A percentile compares a stretch with the other conserved stretches of the same genome.
Conservation (phyloP, 108 stramenopile genomes). For the Stephanodiscus minutulus region DNA sequence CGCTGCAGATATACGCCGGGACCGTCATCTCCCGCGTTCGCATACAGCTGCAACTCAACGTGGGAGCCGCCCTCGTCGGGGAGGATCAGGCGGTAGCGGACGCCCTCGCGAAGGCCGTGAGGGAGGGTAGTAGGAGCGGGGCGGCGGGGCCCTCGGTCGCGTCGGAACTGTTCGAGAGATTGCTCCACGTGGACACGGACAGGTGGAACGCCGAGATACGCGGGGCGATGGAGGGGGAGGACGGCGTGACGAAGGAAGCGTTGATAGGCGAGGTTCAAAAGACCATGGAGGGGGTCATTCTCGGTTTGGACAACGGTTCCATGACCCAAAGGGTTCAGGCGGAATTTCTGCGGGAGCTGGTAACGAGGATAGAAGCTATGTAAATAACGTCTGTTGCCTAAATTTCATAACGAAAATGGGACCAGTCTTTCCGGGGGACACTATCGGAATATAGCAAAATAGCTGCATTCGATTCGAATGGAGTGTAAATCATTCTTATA, state of each 20-base stretch:
- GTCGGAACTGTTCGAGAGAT: slow-evolving; percentile 62
- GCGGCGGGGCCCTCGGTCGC: too few relatives aligned
- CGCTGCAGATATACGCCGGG: slow-evolving; percentile 89
- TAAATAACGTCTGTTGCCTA: too few relatives aligned
- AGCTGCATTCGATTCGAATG: too few relatives aligned
- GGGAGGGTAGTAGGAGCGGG: too few relatives aligned
- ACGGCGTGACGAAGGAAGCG: slow-evolving; percentile 51
- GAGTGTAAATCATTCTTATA: too few relatives aligned
- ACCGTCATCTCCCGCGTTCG: slow-evolving; percentile 63
- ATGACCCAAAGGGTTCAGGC: slow-evolving; percentile 93
- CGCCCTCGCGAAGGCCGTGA: slow-evolving; percentile 20
- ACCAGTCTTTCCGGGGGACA: too few relatives aligned
- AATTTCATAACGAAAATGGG: too few relatives aligned
- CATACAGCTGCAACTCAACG: slow-evolving; percentile 42
- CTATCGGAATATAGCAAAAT: too few relatives aligned
- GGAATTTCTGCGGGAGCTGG: slow-evolving; percentile 85
- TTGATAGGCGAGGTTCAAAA: slow-evolving; percentile 78
- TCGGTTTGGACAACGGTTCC: slow-evolving; percentile 87
- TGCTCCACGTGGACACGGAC: slow-evolving; percentile 76
- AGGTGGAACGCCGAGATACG: slow-evolving; percentile 75
- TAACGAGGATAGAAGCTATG: slow-evolving; percentile 69
- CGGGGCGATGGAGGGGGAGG: slow-evolving; percentile 29
- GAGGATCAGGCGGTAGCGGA: slow-evolving; percentile 49
- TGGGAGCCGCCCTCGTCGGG: slow-evolving; percentile 46
- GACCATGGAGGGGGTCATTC: slow-evolving; percentile 87